These are phyloP conservation scores for Blastocystis sp. DNA, from an alignment of 352 stramenopile genomes.

Conservation along the genomic window DNA sequence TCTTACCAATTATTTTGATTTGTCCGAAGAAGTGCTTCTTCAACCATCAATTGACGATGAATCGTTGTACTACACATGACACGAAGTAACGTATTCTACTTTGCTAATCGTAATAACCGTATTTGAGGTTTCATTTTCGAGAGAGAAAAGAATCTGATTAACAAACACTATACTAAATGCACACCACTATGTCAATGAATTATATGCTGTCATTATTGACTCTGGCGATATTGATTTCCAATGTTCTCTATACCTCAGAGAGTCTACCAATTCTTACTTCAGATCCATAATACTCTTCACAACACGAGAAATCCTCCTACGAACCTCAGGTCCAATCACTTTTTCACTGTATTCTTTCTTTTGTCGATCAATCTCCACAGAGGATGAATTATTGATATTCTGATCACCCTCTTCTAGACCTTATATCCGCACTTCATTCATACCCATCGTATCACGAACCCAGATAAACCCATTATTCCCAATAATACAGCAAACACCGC, in stretches of 20 bases:
- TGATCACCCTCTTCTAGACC: background rate
- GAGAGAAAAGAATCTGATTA: background rate
- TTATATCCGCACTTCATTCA: background rate
- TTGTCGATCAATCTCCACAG: constrained; percentile 41
- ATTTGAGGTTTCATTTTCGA: constrained; percentile 32
- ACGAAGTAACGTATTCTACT: background rate
- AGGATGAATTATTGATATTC: constrained; percentile 51
- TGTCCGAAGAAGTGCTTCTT: constrained; percentile 39
- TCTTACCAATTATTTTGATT: constrained; percentile 30
- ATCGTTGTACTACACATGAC: constrained; percentile 53
- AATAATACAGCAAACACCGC: constrained; percentile 46
- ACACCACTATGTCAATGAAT: background rate
- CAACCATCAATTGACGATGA: constrained; percentile 46
- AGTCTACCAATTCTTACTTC: background rate
- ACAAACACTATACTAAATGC: background rate
- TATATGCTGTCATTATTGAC: constrained; percentile 43
- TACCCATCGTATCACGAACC: constrained; percentile 43
- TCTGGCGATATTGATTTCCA: constrained; percentile 47
- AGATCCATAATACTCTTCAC: constrained; percentile 15
- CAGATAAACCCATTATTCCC: constrained; percentile 60
- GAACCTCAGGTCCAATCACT: background rate
- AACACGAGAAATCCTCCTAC: background rate
- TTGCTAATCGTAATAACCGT: background rate
- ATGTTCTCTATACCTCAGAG: constrained; percentile 6
- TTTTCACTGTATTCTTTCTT: constrained; percentile 10